Evolutionary conservation across 148 eudicot species (phyloP).

Genomic region (Rhododendron ferrugineum): DNA sequence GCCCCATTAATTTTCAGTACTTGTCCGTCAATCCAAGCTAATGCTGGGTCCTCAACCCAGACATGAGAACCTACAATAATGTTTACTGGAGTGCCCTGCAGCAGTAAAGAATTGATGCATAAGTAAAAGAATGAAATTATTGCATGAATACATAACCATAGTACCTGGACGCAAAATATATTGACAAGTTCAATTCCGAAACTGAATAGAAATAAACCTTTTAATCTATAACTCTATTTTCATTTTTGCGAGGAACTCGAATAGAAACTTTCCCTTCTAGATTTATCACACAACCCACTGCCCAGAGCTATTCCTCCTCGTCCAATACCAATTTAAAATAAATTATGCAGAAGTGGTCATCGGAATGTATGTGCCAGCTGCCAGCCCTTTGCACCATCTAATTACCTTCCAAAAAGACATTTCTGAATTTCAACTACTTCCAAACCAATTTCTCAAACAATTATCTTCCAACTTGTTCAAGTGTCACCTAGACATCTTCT

Average conservation of each 20-base stretch:
- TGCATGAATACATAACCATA: neutral
- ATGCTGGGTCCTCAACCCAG: conserved; percentile 70
- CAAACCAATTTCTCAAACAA: neutral
- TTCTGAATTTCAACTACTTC: neutral
- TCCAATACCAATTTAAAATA: neutral
- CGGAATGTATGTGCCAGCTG: neutral
- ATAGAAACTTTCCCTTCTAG: neutral
- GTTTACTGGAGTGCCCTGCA: conserved; percentile 83
- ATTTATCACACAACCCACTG: neutral
- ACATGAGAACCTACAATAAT: conserved; percentile 82
- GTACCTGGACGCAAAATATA: neutral
- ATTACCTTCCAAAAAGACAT: neutral
- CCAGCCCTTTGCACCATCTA: neutral
- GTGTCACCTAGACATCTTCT: neutral
- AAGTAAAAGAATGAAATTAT: neutral
- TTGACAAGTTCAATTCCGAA: neutral
- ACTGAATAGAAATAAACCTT: neutral
- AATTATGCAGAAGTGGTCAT: neutral
- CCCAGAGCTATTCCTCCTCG: neutral
- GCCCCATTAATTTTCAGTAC: conserved; percentile 23
- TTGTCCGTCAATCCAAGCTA: conserved; percentile 76
- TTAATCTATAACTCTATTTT: neutral
- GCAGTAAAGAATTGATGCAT: neutral
- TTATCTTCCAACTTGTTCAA: neutral
- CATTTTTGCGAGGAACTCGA: neutral